Evolutionary conservation across 108 stramenopile species (phyloP).

Genomic region (Skeletonema grethae): DNA sequence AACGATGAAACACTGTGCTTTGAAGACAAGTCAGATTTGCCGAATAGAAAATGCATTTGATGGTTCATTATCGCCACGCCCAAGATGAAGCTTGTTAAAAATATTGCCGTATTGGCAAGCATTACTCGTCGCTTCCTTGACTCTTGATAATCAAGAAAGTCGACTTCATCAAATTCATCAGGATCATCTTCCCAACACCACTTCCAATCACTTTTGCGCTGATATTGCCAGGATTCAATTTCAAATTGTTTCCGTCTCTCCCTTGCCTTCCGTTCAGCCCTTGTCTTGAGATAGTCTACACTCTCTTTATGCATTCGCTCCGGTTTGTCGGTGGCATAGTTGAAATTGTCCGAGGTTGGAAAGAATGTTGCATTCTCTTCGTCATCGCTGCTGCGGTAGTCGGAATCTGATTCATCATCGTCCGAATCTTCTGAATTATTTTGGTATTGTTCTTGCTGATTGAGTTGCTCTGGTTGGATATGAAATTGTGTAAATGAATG

Average conservation of each 20-base stretch:
- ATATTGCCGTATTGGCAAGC: not conserved
- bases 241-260: slow-evolving; percentile 1
- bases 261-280: slow-evolving; percentile 10
- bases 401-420: slow-evolving; percentile 9
- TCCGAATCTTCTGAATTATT: not conserved
- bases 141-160: not conserved
- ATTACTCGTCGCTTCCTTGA: not conserved
- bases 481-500: too few species aligned
- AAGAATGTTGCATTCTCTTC: slow-evolving; percentile 18
- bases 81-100: not conserved
- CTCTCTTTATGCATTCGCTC: not conserved
- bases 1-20: not conserved
- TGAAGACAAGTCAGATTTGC: not conserved
- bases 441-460: too few species aligned
- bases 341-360: slow-evolving; percentile 15
- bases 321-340: slow-evolving; percentile 1
- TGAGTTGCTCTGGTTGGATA: too few species aligned
- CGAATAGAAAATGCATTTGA: not conserved
- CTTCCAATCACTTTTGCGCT: not conserved
- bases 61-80: not conserved
- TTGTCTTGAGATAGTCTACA: slow-evolving; percentile 7
- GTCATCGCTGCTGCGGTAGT: slow-evolving; percentile 7
- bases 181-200: not conserved
- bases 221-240: not conserved
- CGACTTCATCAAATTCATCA: not conserved